A percentile compares a stretch with the other conserved stretches of the same genome.
phyloP scores from a whole-genome alignment of 1,139 yeast species.

The Blastobotrys aristatus region DNA sequence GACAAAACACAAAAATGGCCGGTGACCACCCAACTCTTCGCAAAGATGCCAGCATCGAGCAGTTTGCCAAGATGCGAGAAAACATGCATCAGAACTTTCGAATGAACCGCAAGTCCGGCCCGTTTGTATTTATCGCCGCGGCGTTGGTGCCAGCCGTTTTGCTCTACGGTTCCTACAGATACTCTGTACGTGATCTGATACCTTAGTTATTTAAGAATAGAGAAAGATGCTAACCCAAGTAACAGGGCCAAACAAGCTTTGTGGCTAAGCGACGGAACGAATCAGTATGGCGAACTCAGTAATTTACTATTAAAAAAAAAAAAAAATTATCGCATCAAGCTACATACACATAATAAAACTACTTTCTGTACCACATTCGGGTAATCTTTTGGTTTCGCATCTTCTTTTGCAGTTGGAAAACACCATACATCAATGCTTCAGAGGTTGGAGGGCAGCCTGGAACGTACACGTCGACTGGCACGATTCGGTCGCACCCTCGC shows the following conservation, averaged over 20 bases:
- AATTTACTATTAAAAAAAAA: conserved; percentile 1
- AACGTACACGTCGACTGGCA: conserved; percentile 86
- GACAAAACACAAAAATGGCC: conserved; percentile 15
- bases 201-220: background rate
- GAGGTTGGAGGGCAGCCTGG: conserved; percentile 95
- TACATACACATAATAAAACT: conserved; percentile 16
- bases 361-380: conserved; percentile 81
- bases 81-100: conserved; percentile 32
- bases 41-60: conserved; percentile 35
- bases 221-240: background rate
- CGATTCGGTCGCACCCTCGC: conserved; percentile 83
- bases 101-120: conserved; percentile 30
- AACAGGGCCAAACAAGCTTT: conserved; percentile 28
- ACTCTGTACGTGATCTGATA: conserved; percentile 16
- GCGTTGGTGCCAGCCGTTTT: conserved; percentile 34
- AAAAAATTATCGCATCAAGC: conserved; percentile 1
- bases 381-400: conserved; percentile 78
- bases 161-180: conserved; percentile 29
- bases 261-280: conserved; percentile 31
- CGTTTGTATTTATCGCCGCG: conserved; percentile 31
- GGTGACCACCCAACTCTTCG: conserved; percentile 25
- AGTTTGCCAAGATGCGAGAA: conserved; percentile 33
- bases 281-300: conserved; percentile 26
- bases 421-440: conserved; percentile 88
- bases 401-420: conserved; percentile 83